A percentile compares a stretch with the other conserved stretches of the same genome.
phyloP scores from a whole-genome alignment of 805 yeast genomes.

The Teunomyces stri region DNA sequence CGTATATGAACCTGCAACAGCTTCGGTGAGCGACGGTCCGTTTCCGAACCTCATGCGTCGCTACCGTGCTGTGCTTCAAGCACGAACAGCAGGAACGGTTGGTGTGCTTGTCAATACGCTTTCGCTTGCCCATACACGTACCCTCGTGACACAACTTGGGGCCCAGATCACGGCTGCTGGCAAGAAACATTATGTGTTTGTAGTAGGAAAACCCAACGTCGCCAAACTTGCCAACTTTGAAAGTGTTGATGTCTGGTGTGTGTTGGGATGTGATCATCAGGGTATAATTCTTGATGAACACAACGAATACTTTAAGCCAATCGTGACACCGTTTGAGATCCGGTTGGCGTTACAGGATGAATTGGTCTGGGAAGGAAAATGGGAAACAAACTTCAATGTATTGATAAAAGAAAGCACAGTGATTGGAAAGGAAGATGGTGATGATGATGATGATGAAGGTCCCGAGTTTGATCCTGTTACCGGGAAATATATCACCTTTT shows the following conservation, averaged over 20 bases:
- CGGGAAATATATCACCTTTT: conserved; percentile 65
- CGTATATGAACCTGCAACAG: conserved; percentile 43
- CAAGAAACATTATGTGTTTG: conserved; percentile 90
- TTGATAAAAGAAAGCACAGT: conserved; percentile 41
- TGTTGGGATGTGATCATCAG: conserved; percentile 91
- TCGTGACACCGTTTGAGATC: conserved; percentile 90
- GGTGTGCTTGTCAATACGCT: conserved; percentile 90
- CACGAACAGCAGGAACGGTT: conserved; percentile 87
- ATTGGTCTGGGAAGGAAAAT: conserved; percentile 87
- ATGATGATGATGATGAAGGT: conserved; percentile 39
- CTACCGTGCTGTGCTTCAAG: conserved; percentile 81
- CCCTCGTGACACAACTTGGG: conserved; percentile 60
- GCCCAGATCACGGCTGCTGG: conserved; percentile 67
- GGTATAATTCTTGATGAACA: conserved; percentile 81
- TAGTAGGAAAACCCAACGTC: conserved; percentile 96
- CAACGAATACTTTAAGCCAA: conserved; percentile 84
- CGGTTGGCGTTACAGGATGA: conserved; percentile 74
- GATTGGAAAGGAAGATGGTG: conserved; percentile 26
- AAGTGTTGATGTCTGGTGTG: conserved; percentile 90
- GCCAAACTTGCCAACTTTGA: conserved; percentile 96
- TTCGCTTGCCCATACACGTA: conserved; percentile 71
- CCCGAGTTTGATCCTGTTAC: conserved; percentile 91
- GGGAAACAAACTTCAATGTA: conserved; percentile 78
- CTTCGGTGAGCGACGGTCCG: conserved; percentile 51
- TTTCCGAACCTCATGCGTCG: conserved; percentile 79